Percentiles rank a stretch among this genome's conserved stretches.
phyloP scores from a whole-genome alignment of 208 protist species.

The Borovskyia barvae region DNA sequence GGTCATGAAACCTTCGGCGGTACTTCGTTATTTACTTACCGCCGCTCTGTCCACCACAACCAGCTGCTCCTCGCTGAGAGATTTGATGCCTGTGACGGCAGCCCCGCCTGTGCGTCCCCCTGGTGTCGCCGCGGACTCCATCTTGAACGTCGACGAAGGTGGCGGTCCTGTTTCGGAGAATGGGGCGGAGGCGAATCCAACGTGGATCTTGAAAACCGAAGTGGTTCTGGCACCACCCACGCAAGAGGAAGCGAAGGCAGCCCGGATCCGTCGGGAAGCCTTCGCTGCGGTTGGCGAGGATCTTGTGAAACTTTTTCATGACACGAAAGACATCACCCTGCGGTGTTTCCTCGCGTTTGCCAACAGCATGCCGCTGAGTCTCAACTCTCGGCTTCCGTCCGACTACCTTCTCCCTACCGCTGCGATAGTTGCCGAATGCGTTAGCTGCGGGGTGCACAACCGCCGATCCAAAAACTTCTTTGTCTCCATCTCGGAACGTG shows the following conservation, averaged over 20 bases:
- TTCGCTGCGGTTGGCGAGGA: conserved; percentile 13
- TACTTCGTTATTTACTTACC: conserved; percentile 13
- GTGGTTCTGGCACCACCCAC: conserved; percentile 1
- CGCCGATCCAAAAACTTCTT: conserved; percentile 47
- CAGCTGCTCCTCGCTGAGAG: neutral
- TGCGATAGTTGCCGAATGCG: conserved; percentile 26
- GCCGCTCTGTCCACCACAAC: neutral
- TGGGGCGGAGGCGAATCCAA: neutral
- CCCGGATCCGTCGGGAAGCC: neutral
- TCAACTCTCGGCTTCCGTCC: conserved; percentile 33
- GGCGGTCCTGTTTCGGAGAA: neutral
- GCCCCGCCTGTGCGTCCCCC: neutral
- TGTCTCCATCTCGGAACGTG: conserved; percentile 46
- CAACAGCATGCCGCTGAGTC: conserved; percentile 26
- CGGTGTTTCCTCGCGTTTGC: conserved; percentile 23
- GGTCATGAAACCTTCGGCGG: conserved; percentile 21
- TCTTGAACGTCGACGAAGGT: too few species aligned
- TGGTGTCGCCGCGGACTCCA: too few species aligned
- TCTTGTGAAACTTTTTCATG: conserved; percentile 10
- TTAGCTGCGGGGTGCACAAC: conserved; percentile 28
- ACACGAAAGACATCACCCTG: conserved; percentile 24
- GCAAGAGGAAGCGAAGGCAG: neutral
- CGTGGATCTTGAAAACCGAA: conserved; percentile 13
- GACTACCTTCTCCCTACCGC: conserved; percentile 37
- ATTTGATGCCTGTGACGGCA: neutral